phyloP scores from a whole-genome alignment of 257 asterid genomes.

The Solanum virginianum region DNA sequence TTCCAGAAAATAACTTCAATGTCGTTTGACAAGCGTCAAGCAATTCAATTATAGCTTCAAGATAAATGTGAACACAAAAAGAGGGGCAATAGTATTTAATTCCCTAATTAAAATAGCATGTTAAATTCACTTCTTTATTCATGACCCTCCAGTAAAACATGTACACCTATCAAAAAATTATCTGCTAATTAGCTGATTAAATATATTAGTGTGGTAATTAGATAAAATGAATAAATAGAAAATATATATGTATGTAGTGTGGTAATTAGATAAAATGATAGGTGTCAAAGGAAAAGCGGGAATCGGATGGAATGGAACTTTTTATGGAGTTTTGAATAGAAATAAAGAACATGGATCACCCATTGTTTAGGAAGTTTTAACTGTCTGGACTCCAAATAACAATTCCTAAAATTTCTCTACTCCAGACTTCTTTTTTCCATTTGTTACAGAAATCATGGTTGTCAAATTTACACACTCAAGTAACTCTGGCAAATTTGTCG shows the following conservation, averaged over 20 bases:
- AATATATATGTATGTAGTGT: not conserved
- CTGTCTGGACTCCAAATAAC: slow-evolving; percentile 6
- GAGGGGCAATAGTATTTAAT: not conserved
- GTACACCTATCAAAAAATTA: not conserved
- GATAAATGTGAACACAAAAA: not conserved
- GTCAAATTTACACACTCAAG: slow-evolving; percentile 2
- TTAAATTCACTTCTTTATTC: not conserved
- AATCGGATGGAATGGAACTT: not conserved
- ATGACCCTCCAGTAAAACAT: not conserved
- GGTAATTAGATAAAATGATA: not conserved
- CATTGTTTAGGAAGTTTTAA: not conserved
- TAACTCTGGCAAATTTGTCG: not conserved
- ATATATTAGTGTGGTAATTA: not conserved
- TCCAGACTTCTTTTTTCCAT: slow-evolving; percentile 14
- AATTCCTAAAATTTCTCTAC: slow-evolving; percentile 44
- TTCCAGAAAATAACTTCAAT: not conserved
- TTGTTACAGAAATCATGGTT: slow-evolving; percentile 1
- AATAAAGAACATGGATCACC: slow-evolving; percentile 1
- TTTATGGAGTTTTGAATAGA: not conserved
- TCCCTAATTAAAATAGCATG: no score
- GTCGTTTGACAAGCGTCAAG: not conserved
- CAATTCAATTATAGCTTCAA: not conserved
- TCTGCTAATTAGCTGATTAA: not conserved
- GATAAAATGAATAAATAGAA: not conserved
- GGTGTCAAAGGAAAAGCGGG: not conserved